These are phyloP conservation scores for Phytopythium boreale DNA, from an alignment of 352 stramenopile genomes.

Conservation along the genomic window DNA sequence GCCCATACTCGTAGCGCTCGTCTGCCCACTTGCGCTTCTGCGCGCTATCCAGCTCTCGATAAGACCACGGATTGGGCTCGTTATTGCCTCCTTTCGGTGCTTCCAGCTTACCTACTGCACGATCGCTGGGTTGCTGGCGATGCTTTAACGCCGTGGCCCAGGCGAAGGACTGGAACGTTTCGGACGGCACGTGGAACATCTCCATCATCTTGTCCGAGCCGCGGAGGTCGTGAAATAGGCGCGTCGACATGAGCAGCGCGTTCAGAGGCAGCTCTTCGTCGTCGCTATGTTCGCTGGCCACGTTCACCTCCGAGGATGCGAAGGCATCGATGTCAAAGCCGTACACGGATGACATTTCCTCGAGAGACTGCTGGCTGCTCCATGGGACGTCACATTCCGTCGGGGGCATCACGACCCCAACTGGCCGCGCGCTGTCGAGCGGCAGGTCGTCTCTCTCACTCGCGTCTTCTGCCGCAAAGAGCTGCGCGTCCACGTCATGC, in stretches of 20 bases:
- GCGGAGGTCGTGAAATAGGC: slow-evolving; percentile 4
- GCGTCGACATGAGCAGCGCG: background rate
- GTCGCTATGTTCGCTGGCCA: background rate
- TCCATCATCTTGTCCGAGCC: slow-evolving; percentile 8
- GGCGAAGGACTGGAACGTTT: slow-evolving; percentile 15
- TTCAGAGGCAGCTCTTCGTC: slow-evolving; percentile 2
- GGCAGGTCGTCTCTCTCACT: background rate
- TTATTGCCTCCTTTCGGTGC: background rate
- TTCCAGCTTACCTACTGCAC: background rate
- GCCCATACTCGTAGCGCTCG: slow-evolving; percentile 22
- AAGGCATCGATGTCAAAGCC: slow-evolving; percentile 7
- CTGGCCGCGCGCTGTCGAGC: background rate
- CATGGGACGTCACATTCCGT: background rate
- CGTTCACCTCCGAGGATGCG: background rate
- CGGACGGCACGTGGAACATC: background rate
- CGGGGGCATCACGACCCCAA: background rate
- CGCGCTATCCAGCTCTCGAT: slow-evolving; percentile 21
- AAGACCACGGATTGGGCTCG: slow-evolving; percentile 20
- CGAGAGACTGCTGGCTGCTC: background rate
- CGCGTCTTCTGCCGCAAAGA: background rate
- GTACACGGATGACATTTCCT: slow-evolving; percentile 7
- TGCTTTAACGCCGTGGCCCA: background rate
- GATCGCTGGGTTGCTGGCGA: background rate
- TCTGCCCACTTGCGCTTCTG: slow-evolving; percentile 38
- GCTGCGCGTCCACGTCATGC: background rate